Percentiles rank a stretch among this genome's conserved stretches.
Conservation (phyloP, 1,284 basidiomycete species). For the Heterobasidion occidentale region DNA sequence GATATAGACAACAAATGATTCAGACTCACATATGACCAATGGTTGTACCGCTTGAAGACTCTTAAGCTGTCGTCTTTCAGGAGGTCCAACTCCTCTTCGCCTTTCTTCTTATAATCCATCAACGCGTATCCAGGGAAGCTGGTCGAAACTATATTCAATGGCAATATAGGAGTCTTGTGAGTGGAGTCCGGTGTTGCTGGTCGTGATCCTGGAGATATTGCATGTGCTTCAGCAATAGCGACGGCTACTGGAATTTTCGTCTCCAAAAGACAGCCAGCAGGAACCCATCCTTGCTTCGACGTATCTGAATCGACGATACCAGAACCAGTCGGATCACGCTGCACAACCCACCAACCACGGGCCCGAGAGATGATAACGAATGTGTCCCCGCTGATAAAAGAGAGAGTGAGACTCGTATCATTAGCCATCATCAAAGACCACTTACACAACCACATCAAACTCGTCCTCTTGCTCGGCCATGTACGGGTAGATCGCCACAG, state of each 20-base stretch:
- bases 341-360: conserved; percentile 99
- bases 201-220: conserved; percentile 36
- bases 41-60: conserved; percentile 97
- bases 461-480: conserved; percentile 97
- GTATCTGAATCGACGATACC: conserved; percentile 74
- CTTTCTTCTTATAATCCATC: conserved; percentile 92
- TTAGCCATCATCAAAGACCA: conserved; percentile 14
- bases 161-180: conserved; percentile 71
- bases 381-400: conserved; percentile 62
- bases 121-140: conserved; percentile 91
- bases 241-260: conserved; percentile 75
- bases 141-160: conserved; percentile 83
- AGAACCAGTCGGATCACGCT: conserved; percentile 82
- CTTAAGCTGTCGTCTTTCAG: conserved; percentile 81
- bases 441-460: conserved; percentile 94
- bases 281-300: conserved; percentile 80
- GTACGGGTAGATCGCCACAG: conserved; percentile 91
- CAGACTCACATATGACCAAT: conserved; percentile 78
- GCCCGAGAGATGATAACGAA: conserved; percentile 92
- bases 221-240: conserved; percentile 71
- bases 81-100: conserved; percentile 83
- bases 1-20: conserved; percentile 4
- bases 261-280: conserved; percentile 91
- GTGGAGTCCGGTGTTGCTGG: conserved; percentile 26
- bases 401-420: not conserved